A percentile compares a stretch with the other conserved stretches of the same genome.
Conservation (phyloP, 805 yeast species). For the Kuraishia ogatae region DNA sequence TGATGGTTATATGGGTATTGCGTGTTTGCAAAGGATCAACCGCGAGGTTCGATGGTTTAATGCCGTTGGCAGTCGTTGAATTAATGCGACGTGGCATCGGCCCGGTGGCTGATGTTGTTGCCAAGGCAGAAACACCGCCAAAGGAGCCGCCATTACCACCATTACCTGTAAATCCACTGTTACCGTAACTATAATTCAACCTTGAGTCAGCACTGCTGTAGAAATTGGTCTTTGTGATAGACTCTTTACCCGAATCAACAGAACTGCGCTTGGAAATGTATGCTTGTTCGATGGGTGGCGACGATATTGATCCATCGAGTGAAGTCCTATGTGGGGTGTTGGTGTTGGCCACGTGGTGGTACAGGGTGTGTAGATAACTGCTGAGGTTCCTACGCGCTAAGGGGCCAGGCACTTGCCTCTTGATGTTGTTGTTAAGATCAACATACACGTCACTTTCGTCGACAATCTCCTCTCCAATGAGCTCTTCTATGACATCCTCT, state of each 20-base stretch:
- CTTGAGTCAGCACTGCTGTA: not conserved
- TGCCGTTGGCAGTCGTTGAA: constrained; percentile 18
- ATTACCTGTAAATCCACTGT: not conserved
- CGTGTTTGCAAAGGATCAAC: constrained; percentile 60
- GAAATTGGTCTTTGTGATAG: not conserved
- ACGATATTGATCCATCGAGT: constrained; percentile 17
- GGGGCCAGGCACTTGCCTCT: constrained; percentile 70
- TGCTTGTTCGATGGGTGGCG: constrained; percentile 1
- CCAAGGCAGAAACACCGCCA: not conserved
- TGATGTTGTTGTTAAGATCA: constrained; percentile 83
- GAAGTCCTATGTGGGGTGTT: constrained; percentile 34
- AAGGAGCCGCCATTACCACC: not conserved
- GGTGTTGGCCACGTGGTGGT: constrained; percentile 12
- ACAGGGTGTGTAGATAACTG: constrained; percentile 56
- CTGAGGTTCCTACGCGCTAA: constrained; percentile 61
- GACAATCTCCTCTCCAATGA: constrained; percentile 95
- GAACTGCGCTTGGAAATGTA: constrained; percentile 11
- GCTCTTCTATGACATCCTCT: constrained; percentile 97
- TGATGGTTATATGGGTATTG: constrained; percentile 60
- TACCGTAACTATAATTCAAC: not conserved
- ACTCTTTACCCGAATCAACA: constrained; percentile 5
- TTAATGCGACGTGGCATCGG: constrained; percentile 8
- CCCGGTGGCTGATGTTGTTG: not conserved
- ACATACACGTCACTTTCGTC: constrained; percentile 93
- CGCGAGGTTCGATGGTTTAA: constrained; percentile 59